Conservation (phyloP, 176 grass and related monocot genomes). For the Eremochloa ophiuroides region DNA sequence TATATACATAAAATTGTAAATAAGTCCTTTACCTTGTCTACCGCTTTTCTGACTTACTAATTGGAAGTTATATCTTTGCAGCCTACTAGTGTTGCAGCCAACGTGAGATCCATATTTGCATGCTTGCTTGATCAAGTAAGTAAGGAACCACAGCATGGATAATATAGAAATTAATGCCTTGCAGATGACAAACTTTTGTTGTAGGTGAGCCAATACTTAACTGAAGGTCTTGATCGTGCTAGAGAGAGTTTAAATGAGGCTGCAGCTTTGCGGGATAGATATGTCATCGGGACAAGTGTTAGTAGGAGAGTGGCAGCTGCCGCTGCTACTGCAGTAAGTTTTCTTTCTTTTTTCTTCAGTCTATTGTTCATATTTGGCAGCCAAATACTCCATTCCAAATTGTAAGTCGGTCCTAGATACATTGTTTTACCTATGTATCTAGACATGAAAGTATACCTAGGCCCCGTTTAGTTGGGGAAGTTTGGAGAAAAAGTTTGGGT, state of each 20-base stretch:
- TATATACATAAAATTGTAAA: background rate
- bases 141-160: conserved; percentile 3
- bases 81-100: conserved; percentile 74
- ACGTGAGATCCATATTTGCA: conserved; percentile 77
- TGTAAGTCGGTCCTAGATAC: no score
- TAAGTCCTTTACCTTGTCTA: background rate
- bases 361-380: background rate
- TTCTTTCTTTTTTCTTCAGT: conserved; percentile 14
- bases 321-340: conserved; percentile 82
- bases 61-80: conserved; percentile 38
- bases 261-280: conserved; percentile 68
- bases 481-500: no score
- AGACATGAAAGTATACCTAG: no score
- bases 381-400: background rate
- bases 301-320: conserved; percentile 88
- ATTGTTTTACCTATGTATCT: no score
- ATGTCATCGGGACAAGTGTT: conserved; percentile 86
- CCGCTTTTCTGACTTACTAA: conserved; percentile 11
- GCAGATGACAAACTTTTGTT: conserved; percentile 24
- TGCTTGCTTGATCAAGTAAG: conserved; percentile 99
- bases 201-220: conserved; percentile 95
- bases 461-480: no score
- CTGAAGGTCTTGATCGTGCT: conserved; percentile 85
- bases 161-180: conserved; percentile 14
- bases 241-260: conserved; percentile 94